Evolutionary conservation across 306 rosid species (phyloP), one percentile per base, ranked within the genome.

Genomic region (Citrullus amarus): DNA sequence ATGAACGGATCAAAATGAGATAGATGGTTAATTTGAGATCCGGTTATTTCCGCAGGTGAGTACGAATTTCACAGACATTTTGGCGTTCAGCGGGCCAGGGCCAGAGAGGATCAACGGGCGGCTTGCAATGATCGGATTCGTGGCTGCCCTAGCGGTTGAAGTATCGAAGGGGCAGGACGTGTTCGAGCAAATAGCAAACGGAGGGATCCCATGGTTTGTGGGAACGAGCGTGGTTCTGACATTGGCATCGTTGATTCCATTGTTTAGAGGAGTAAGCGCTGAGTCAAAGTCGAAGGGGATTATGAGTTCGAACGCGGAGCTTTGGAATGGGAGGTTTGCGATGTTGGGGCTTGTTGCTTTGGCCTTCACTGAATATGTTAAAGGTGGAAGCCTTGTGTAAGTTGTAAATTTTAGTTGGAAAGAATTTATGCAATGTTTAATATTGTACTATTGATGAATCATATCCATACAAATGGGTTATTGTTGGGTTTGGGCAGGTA

Each of bases 31-130:
- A 53, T 2, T 16, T 1, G 8, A 16, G 30, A 20, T 71, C 25
- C 22, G 8, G 0, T 14, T 3, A 13, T 50, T 1, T 46, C 16
- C 22, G 30, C 28, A 89, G 91, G 74, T 75, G 54, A 90, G 90
- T 81, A 85, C 92, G 0, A 91, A 84, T 9, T 87, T 93, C n/a
- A 51, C 85, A 0, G 92, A 91, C 11, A 38, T 93, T 17, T 79
- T 93, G 17, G 97, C 96, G 0, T 93, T 93, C 86, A 78, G 91
- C 32, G 98, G 98, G 5, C 93, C 97, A 1, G 98, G 88, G 6
- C 98, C 98, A 5, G 98, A 93, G 84, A 91, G 98, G 75, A 93
- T 93, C 82, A 93, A 93, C 71, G 98, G 98, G 10, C 86, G 97
- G 63, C 81, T 93, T 5, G 98, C 98, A 2, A 93, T 93, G 98